Percentiles rank a stretch among this genome's conserved stretches.
These are phyloP conservation scores for Sapria himalayana DNA, from an alignment of 345 rosid genomes.

Conservation along the genomic window DNA sequence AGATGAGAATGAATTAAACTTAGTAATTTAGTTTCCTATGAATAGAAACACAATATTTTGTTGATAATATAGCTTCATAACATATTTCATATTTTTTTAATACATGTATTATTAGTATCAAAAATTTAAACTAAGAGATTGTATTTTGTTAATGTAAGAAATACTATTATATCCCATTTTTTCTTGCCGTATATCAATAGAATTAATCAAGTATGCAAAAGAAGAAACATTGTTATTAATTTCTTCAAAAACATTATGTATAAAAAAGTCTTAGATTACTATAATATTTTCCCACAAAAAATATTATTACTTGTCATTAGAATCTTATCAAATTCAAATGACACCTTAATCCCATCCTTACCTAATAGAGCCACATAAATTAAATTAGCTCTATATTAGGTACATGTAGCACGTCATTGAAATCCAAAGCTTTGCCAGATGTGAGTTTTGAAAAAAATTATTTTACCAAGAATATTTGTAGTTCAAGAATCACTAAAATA, in stretches of 20 bases:
- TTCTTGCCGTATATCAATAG: neutral
- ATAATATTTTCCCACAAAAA: neutral
- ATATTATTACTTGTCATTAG: neutral
- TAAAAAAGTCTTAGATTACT: neutral
- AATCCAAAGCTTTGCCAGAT: too few species aligned
- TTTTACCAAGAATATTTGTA: too few species aligned
- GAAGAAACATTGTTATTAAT: neutral
- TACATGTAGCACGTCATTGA: too few species aligned
- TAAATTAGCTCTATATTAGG: too few species aligned
- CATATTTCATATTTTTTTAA: too few species aligned
- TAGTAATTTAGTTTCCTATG: neutral
- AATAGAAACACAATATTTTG: neutral
- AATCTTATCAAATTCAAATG: neutral
- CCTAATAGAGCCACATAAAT: neutral
- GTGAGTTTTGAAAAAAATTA: too few species aligned
- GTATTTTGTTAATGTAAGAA: neutral
- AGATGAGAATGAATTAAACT: neutral
- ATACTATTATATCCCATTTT: neutral
- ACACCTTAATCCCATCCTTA: neutral
- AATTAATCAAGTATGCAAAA: neutral
- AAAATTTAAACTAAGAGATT: neutral
- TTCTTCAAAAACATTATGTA: neutral
- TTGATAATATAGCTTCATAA: too few species aligned
- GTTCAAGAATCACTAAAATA: too few species aligned
- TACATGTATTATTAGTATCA: too few species aligned